phyloP scores from a whole-genome alignment of 345 rosid genomes.

The Salix purpurea region DNA sequence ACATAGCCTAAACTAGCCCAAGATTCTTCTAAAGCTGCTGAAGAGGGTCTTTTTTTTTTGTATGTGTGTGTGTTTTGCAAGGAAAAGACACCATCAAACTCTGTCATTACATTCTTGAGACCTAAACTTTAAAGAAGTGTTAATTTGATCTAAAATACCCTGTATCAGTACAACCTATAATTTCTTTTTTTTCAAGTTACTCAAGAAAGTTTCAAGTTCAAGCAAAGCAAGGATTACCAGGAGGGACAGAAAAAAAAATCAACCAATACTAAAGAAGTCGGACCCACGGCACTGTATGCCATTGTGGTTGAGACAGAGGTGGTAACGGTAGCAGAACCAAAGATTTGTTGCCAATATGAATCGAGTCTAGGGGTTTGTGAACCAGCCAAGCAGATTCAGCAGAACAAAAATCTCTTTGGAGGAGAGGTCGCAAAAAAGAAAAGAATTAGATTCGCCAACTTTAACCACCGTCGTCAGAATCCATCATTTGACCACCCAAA shows the following conservation, averaged over 20 bases:
- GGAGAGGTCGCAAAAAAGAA: neutral
- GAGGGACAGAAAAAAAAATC: too few relatives aligned
- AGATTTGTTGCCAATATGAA: neutral
- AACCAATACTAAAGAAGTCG: neutral
- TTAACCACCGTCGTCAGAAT: neutral
- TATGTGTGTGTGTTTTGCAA: neutral
- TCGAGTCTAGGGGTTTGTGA: neutral
- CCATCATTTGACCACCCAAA: neutral
- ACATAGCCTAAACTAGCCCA: neutral
- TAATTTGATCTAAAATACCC: neutral
- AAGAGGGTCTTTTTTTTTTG: too few relatives aligned
- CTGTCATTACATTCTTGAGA: neutral
- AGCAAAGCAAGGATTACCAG: neutral
- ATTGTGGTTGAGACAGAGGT: neutral
- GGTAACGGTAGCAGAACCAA: neutral
- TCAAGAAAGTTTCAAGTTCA: too few relatives aligned
- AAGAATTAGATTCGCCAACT: slow-evolving; percentile 1
- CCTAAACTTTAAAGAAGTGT: neutral
- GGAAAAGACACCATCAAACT: neutral
- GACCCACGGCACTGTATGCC: neutral
- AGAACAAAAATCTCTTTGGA: neutral
- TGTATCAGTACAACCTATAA: neutral
- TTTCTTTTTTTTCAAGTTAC: too few relatives aligned
- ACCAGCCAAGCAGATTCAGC: neutral
- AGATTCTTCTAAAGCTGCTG: too few relatives aligned